Evolutionary conservation across 768 basidiomycete genomes (phyloP), one percentile per base, ranked within the genome.

Genomic region (Collybia mongolica): DNA sequence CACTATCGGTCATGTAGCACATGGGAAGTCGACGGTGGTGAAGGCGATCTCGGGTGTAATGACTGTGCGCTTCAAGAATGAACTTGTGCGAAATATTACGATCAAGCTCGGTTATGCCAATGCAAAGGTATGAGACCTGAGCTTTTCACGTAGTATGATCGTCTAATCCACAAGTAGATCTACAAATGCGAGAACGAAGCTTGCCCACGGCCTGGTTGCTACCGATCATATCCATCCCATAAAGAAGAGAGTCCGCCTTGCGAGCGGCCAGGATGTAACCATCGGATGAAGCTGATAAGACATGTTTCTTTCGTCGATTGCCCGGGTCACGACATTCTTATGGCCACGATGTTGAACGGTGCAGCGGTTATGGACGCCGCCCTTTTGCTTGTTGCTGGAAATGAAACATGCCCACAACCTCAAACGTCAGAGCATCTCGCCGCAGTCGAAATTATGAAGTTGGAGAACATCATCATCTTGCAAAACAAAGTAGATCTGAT

Each of bases 321-420:
- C 60, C 93, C 91, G 1, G 92, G 95, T 54, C 95, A 96, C 82
- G 94, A 98, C 70, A 98, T 99, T 85, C 86, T 99, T 69, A 99
- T 99, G 97, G 97, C 97, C 44, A 99, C 96, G 56, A 99, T 99
- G 97, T 77, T 99, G 60, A 98, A 98, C 80, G 97, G 96, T 69
- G 97, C 97, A 37, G 97, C 97, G 8, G 96, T 98, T 77, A 99
- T 98, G 97, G 95, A 98, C 71, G 97, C 95, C 47, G 97, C 97
- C 4, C 75, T 98, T 0, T 80, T 99, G 1, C 86, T 99, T 47
- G 84, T 99, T 51, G 97, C 97, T 18, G 97, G 91, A 23, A 99
- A 99, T 72, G 97, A 99, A 77, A 92, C 93, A 2, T 98, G 97
- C 68, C 97, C 96, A 1, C 97, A 99, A 65, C 97, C 97, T 1